phyloP scores from a whole-genome alignment of 2,329 filamentous ascomycete genomes.

The Fusarium pininemorale region DNA sequence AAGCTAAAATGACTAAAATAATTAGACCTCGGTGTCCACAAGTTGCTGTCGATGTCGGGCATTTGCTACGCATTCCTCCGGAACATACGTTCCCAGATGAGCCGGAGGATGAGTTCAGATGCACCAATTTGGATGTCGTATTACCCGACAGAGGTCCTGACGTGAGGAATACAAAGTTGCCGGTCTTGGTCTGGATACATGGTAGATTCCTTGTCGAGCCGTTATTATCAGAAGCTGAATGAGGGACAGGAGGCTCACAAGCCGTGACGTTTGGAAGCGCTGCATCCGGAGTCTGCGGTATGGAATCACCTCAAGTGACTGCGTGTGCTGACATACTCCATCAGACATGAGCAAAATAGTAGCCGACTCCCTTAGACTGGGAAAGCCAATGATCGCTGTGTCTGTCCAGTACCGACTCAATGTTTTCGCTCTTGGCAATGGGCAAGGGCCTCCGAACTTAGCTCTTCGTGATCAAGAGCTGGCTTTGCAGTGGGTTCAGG shows the following conservation, averaged over 20 bases:
- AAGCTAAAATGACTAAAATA: accelerated
- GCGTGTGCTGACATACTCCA: not conserved
- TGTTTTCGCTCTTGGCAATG: slow-evolving; percentile 54
- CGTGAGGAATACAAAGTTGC: slow-evolving; percentile 26
- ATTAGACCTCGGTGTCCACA: slow-evolving; percentile 54
- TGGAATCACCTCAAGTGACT: not conserved
- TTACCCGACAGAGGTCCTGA: slow-evolving; percentile 27
- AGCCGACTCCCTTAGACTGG: slow-evolving; percentile 45
- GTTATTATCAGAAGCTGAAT: accelerated
- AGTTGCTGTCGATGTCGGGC: slow-evolving; percentile 50
- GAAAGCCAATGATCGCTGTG: slow-evolving; percentile 32
- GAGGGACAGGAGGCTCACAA: slow-evolving; percentile 50
- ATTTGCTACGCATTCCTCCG: slow-evolving; percentile 54
- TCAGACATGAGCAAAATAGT: slow-evolving; percentile 43
- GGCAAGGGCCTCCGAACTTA: slow-evolving; percentile 48
- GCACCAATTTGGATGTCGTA: slow-evolving; percentile 54
- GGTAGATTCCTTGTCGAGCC: slow-evolving; percentile 31
- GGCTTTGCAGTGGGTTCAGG: slow-evolving; percentile 45
- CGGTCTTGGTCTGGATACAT: slow-evolving; percentile 58
- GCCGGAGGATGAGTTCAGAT: slow-evolving; percentile 53
- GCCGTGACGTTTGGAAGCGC: slow-evolving; percentile 55
- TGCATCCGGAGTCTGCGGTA: slow-evolving; percentile 54
- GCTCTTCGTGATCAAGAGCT: slow-evolving; percentile 48
- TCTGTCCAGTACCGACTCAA: slow-evolving; percentile 40
- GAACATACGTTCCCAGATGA: slow-evolving; percentile 34